Percentiles rank a stretch among this genome's conserved stretches.
Evolutionary conservation across 2,329 filamentous ascomycete species (phyloP).

Genomic region (Lecanicillium sp.): DNA sequence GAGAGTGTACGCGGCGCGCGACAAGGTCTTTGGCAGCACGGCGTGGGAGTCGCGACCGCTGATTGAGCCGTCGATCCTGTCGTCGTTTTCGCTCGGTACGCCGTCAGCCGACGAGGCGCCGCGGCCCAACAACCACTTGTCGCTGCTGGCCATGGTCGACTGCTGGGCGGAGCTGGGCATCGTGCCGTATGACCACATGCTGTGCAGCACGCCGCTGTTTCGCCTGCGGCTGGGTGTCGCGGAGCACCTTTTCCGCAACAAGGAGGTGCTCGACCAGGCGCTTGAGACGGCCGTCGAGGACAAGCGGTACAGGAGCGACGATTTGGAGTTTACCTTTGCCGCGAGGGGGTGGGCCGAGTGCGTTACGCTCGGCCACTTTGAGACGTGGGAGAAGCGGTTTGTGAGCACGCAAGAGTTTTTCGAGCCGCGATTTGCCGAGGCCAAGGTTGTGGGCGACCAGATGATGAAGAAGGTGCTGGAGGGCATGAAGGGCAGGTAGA

Average conservation of each 20-base stretch:
- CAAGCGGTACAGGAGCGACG: slow-evolving; percentile 86
- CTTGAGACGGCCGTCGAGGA: slow-evolving; percentile 83
- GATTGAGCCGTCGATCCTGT: slow-evolving; percentile 75
- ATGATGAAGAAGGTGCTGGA: slow-evolving; percentile 96
- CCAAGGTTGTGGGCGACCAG: slow-evolving; percentile 80
- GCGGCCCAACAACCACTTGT: slow-evolving; percentile 88
- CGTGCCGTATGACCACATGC: slow-evolving; percentile 98
- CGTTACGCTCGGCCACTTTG: slow-evolving; percentile 84
- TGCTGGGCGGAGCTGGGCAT: slow-evolving; percentile 94
- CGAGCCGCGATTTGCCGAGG: slow-evolving; percentile 79
- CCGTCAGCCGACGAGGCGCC: slow-evolving; percentile 44
- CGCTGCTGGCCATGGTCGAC: slow-evolving; percentile 91
- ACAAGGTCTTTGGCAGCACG: slow-evolving; percentile 66
- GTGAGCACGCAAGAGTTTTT: slow-evolving; percentile 88
- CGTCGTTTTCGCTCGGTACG: slow-evolving; percentile 78
- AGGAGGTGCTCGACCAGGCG: slow-evolving; percentile 71
- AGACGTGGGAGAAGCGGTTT: slow-evolving; percentile 87
- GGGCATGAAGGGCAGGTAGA: slow-evolving; percentile 42
- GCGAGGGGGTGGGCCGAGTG: slow-evolving; percentile 94
- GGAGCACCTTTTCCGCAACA: slow-evolving; percentile 87
- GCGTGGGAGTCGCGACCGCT: slow-evolving; percentile 58
- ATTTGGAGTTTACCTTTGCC: slow-evolving; percentile 96
- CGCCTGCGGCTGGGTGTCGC: slow-evolving; percentile 95
- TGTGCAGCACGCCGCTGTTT: slow-evolving; percentile 96
- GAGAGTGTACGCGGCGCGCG: slow-evolving; percentile 56